A percentile compares a stretch with the other conserved stretches of the same genome.
phyloP scores from a whole-genome alignment of 2,329 filamentous ascomycete genomes.

The Nothopassalora personata region DNA sequence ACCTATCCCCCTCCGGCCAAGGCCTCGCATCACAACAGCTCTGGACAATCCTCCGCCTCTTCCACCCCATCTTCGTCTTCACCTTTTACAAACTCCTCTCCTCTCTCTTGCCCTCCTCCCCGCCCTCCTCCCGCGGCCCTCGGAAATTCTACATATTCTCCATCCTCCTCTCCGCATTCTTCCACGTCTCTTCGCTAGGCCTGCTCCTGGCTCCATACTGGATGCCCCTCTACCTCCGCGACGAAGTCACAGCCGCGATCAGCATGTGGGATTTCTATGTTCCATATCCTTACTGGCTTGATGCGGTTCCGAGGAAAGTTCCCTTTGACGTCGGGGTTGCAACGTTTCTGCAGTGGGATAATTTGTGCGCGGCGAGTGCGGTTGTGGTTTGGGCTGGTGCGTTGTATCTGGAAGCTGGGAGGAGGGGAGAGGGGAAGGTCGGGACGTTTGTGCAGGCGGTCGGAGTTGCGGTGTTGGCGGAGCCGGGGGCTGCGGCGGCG shows the following conservation, averaged over 20 bases:
- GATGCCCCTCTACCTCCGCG: constrained; percentile 15
- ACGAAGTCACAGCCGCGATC: constrained; percentile 11
- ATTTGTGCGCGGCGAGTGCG: constrained; percentile 15
- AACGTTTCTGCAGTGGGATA: constrained; percentile 23
- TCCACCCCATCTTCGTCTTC: constrained; percentile 20
- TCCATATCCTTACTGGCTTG: constrained; percentile 17
- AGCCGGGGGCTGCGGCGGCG: constrained; percentile 20
- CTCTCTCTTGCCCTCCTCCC: not conserved
- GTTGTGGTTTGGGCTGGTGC: constrained; percentile 18
- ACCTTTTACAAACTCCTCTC: constrained; percentile 8
- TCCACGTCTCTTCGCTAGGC: constrained; percentile 17
- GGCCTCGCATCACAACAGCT: constrained; percentile 18
- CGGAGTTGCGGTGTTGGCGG: constrained; percentile 14
- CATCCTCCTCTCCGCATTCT: constrained; percentile 19
- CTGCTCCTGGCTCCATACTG: constrained; percentile 10
- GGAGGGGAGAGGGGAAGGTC: not conserved
- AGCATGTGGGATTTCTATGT: constrained; percentile 10
- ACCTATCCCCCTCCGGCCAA: constrained; percentile 13
- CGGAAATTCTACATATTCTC: constrained; percentile 19
- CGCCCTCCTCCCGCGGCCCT: not conserved
- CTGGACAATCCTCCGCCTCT: constrained; percentile 21
- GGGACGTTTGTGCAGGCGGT: constrained; percentile 9
- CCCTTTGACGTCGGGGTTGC: constrained; percentile 17
- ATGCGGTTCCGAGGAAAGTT: constrained; percentile 5
- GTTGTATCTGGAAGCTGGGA: constrained; percentile 13